phyloP scores from a whole-genome alignment of 2,329 filamentous ascomycete species.

The Ophiostoma populinum region DNA sequence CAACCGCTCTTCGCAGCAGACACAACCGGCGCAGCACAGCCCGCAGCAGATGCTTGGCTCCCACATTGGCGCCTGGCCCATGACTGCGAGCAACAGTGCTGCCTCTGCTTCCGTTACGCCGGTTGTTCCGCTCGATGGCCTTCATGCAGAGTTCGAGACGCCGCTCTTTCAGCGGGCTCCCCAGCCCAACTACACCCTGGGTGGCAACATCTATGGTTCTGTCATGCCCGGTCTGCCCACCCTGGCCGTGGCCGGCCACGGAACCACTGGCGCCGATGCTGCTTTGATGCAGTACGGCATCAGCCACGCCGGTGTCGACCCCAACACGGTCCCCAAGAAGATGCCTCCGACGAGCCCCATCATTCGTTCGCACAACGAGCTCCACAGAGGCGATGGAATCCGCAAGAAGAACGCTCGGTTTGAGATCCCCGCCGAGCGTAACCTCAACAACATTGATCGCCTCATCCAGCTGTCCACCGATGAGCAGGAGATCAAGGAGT shows the following conservation, averaged over 20 bases:
- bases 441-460: constrained; percentile 84
- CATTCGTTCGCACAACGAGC: constrained; percentile 58
- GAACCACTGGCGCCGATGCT: neutral
- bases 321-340: constrained; percentile 30
- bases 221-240: constrained; percentile 33
- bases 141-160: constrained; percentile 38
- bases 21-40: constrained; percentile 21
- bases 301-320: constrained; percentile 27
- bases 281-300: constrained; percentile 8
- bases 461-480: constrained; percentile 77
- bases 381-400: constrained; percentile 70
- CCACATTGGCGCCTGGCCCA: constrained; percentile 37
- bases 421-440: constrained; percentile 87
- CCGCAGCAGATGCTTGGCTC: constrained; percentile 14
- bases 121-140: constrained; percentile 50
- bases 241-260: neutral
- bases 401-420: constrained; percentile 98
- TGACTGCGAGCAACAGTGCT: constrained; percentile 23
- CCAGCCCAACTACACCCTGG: constrained; percentile 34
- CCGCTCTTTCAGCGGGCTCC: constrained; percentile 34
- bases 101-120: constrained; percentile 58
- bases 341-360: constrained; percentile 51
- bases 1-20: constrained; percentile 30
- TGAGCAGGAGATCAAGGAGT: constrained; percentile 88
- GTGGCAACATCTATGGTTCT: constrained; percentile 30